A percentile compares a stretch with the other conserved stretches of the same genome.
Conservation (phyloP, 352 stramenopile genomes). For the Phytophthora agathidicida region DNA sequence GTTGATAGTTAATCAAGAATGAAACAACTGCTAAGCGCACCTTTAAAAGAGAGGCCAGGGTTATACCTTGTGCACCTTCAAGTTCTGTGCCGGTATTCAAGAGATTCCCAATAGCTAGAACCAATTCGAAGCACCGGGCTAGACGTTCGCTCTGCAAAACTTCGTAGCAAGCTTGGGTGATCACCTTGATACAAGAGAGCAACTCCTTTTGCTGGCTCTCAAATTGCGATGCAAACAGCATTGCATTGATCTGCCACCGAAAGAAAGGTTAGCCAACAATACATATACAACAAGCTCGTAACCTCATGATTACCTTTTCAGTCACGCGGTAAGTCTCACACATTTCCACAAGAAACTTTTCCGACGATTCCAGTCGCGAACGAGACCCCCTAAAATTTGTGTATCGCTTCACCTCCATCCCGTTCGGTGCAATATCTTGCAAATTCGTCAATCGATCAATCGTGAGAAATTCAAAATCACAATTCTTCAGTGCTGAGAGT, state of each 20-base stretch:
- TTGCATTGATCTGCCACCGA: constrained; percentile 55
- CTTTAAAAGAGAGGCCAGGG: constrained; percentile 78
- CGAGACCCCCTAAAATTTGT: constrained; percentile 64
- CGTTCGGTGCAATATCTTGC: constrained; percentile 71
- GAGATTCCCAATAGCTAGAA: constrained; percentile 77
- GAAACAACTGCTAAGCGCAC: no score
- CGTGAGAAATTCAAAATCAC: constrained; percentile 71
- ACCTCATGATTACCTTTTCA: constrained; percentile 58
- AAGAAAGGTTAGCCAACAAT: constrained; percentile 3
- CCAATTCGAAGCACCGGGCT: constrained; percentile 75
- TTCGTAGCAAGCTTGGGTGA: constrained; percentile 69
- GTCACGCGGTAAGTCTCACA: constrained; percentile 68
- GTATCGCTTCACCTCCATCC: constrained; percentile 75
- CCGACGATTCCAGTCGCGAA: constrained; percentile 51
- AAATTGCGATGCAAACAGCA: constrained; percentile 77
- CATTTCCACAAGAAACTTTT: constrained; percentile 80
- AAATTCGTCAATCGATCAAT: constrained; percentile 62
- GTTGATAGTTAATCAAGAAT: no score
- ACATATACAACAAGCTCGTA: background rate
- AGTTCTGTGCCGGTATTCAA: constrained; percentile 78
- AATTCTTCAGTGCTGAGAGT: constrained; percentile 48
- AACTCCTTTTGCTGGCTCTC: constrained; percentile 64
- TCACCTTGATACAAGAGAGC: constrained; percentile 42
- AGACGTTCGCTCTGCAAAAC: constrained; percentile 74
- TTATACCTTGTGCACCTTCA: constrained; percentile 69